A percentile compares a stretch with the other conserved stretches of the same genome.
These are phyloP conservation scores for Phialophora macrospora DNA, from an alignment of 2,329 filamentous ascomycete genomes.

Conservation along the genomic window DNA sequence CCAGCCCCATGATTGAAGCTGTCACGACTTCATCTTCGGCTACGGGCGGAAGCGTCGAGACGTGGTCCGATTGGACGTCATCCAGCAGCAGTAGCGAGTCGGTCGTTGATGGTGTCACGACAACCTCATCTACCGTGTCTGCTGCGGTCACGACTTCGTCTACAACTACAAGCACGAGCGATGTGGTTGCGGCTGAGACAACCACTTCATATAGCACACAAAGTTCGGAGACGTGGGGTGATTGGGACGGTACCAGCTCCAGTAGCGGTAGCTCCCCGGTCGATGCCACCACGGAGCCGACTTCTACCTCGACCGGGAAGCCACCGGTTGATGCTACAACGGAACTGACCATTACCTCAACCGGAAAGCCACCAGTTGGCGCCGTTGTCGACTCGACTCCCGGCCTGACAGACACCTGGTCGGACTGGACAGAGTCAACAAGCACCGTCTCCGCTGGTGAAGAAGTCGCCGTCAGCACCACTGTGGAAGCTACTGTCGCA, in stretches of 20 bases:
- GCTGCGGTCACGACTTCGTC: background rate
- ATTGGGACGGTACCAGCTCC: slow-evolving; percentile 11
- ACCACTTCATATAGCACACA: background rate
- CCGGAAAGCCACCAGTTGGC: background rate
- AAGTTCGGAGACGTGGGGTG: slow-evolving; percentile 14
- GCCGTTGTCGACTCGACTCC: slow-evolving; percentile 8
- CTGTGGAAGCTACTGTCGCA: slow-evolving; percentile 24
- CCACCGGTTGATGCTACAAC: background rate
- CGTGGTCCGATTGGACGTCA: slow-evolving; percentile 14
- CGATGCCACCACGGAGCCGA: background rate
- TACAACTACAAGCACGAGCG: slow-evolving; percentile 6
- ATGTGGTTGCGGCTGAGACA: slow-evolving; percentile 5
- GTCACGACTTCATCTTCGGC: slow-evolving; percentile 18
- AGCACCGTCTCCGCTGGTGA: slow-evolving; percentile 24
- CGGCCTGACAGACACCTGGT: slow-evolving; percentile 15
- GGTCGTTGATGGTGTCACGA: background rate
- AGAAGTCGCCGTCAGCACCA: slow-evolving; percentile 26
- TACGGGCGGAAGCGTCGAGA: slow-evolving; percentile 5
- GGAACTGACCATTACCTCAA: background rate
- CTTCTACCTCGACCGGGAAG: background rate
- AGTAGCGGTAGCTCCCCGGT: background rate
- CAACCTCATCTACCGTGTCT: background rate
- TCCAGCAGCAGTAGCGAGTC: slow-evolving; percentile 3
- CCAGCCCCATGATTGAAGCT: slow-evolving; percentile 4
- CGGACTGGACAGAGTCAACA: slow-evolving; percentile 16